These are phyloP conservation scores for Pythium biforme DNA, from an alignment of 352 stramenopile genomes.

Conservation along the genomic window DNA sequence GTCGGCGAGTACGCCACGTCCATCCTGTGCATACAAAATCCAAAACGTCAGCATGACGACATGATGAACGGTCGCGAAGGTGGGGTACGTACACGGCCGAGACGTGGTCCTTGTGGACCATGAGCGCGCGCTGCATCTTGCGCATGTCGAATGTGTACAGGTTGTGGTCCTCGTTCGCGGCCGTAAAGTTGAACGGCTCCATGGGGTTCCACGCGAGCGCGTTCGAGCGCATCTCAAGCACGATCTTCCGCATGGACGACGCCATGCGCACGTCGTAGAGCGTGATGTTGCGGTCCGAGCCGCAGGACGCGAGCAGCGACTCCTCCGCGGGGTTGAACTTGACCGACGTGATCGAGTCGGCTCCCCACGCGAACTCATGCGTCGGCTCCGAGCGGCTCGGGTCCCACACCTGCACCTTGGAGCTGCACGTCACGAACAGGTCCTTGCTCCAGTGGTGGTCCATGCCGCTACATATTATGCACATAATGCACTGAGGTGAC, in stretches of 20 bases:
- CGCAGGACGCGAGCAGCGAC: slow-evolving; percentile 94
- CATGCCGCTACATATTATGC: slow-evolving; percentile 83
- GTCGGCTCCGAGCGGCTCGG: slow-evolving; percentile 91
- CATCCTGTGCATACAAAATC: slow-evolving; percentile 72
- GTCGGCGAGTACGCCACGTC: slow-evolving; percentile 97
- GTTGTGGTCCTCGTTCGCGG: slow-evolving; percentile 99
- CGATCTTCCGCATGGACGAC: slow-evolving; percentile 96
- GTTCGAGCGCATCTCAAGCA: slow-evolving; percentile 96
- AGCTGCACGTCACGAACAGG: slow-evolving; percentile 91
- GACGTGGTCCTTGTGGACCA: slow-evolving; percentile 99
- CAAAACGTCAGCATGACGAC: too few relatives aligned
- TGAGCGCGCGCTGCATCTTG: slow-evolving; percentile 91
- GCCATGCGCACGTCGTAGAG: slow-evolving; percentile 93
- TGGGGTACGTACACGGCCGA: slow-evolving; percentile 85
- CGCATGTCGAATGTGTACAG: slow-evolving; percentile 99
- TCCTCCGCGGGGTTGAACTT: slow-evolving; percentile 96
- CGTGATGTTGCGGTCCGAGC: slow-evolving; percentile 90
- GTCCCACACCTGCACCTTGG: slow-evolving; percentile 97
- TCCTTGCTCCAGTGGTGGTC: slow-evolving; percentile 97
- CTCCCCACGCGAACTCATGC: slow-evolving; percentile 91
- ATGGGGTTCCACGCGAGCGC: slow-evolving; percentile 99
- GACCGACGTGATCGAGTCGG: slow-evolving; percentile 94
- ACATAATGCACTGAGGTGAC: neutral
- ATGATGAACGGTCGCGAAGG: too few relatives aligned
- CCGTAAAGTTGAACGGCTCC: slow-evolving; percentile 99